Base-by-base conservation (phyloP, 2,329 filamentous ascomycete genomes). In the Calonectria naviculata region DNA sequence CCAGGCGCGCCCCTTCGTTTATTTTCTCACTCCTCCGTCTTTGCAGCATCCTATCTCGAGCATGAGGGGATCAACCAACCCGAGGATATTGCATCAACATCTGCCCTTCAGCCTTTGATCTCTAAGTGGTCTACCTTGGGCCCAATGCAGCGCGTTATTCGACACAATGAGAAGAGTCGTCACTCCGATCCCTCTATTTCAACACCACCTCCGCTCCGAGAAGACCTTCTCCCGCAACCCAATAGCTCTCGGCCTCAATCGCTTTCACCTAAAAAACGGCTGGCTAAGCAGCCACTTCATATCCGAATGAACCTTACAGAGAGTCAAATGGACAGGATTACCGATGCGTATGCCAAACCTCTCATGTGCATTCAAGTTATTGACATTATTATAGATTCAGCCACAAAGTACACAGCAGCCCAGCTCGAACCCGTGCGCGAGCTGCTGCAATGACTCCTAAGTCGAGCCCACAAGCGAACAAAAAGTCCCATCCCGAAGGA, bases 231-330 rank as follows among this genome's bases (percentile, higher is more conserved):
- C n/a, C 78, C 81, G 7, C 71, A 83, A 4, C 82, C 84, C 17
- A 54, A 68, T 19, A 65, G 58, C 19, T 71, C 74, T 15, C 78
- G 82, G 62, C 77, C 83, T 44, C 80, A 79, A 21, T 83, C 84
- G 2, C 78, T 80, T 2, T 84, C 85, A 5, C 82, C 81, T 5
- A 80, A 76, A 44, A 81, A 83, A 64, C 79, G 81, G 2, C 75
- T 76, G 24, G 66, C 74, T 21, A 80, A 83, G 24, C 82, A 85
- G 52, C 83, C 83, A 3, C 79, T 88, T 24, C 83, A 86, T 44
- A 83, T 88, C 34, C 85, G 86, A 28, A 82, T 88, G 74, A 87
- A 87, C 71, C 73, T 88, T 66, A 88, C 86, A 5, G 85, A 88
- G 54, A 83, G 82, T 0, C 85, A 88, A 71, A 84, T 88, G 81